Conservation (phyloP, 352 stramenopile species). For the Phytopythium mirpurense region DNA sequence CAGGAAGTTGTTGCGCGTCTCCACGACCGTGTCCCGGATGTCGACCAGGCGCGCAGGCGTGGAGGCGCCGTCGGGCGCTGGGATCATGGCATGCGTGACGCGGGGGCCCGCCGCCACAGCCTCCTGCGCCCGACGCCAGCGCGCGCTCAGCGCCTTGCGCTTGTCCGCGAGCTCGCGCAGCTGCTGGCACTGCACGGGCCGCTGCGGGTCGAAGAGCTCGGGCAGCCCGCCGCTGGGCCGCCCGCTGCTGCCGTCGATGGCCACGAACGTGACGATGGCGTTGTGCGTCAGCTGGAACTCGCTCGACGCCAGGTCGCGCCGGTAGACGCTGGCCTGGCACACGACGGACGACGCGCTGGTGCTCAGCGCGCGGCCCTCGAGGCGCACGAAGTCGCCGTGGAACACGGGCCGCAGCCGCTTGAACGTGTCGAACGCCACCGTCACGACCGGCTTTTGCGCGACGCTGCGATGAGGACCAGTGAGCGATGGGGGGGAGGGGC, state of each 20-base stretch:
- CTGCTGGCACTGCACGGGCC: slow-evolving; percentile 13
- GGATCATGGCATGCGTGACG: slow-evolving; percentile 12
- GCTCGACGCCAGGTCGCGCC: slow-evolving; percentile 17
- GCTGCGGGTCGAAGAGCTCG: slow-evolving; percentile 18
- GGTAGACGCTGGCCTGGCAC: slow-evolving; percentile 13
- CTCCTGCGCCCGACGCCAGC: slow-evolving; percentile 23
- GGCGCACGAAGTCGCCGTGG: slow-evolving; percentile 35
- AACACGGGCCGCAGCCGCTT: slow-evolving; percentile 26
- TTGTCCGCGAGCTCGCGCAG: slow-evolving; percentile 17
- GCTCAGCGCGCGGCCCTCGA: slow-evolving; percentile 45
- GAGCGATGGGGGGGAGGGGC: too few relatives aligned
- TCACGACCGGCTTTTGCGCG: slow-evolving; percentile 24
- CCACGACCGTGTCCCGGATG: slow-evolving; percentile 35
- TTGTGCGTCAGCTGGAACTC: slow-evolving; percentile 29
- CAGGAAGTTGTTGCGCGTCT: slow-evolving; percentile 40
- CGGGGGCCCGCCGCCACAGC: slow-evolving; percentile 15
- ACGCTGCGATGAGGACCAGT: slow-evolving; percentile 11
- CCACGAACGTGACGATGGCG: slow-evolving; percentile 30
- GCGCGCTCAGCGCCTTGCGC: slow-evolving; percentile 20
- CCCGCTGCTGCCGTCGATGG: slow-evolving; percentile 21
- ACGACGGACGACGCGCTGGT: slow-evolving; percentile 26
- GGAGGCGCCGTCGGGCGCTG: neutral
- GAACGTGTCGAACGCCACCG: slow-evolving; percentile 44
- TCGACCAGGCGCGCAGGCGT: slow-evolving; percentile 2
- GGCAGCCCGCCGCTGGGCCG: slow-evolving; percentile 15